Percentiles rank a stretch among this genome's conserved stretches.
Conservation (phyloP, 371 early-diverging fungal genomes). For the Zychaea mexicana region DNA sequence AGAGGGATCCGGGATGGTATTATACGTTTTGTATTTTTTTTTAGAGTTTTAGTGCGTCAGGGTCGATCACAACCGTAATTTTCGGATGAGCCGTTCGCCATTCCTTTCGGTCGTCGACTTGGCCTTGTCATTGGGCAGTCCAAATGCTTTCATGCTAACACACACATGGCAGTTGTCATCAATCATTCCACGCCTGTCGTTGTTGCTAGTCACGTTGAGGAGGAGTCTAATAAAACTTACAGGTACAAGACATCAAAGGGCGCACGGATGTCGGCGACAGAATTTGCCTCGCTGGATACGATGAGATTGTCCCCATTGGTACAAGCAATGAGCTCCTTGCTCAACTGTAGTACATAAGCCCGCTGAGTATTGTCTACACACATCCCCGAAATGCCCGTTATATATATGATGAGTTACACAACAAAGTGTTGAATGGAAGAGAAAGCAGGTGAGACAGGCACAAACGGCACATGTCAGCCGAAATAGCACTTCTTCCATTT, state of each 20-base stretch:
- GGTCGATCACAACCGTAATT: background rate
- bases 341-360: conserved; percentile 26
- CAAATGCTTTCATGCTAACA: conserved; percentile 35
- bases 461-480: no score
- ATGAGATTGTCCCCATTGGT: conserved; percentile 25
- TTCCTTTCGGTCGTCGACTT: conserved; percentile 30
- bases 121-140: conserved; percentile 41
- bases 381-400: no score
- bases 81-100: conserved; percentile 22
- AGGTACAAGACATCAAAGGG: conserved; percentile 35
- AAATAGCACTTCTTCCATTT: no score
- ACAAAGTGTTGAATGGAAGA: background rate
- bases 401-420: background rate
- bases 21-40: no score
- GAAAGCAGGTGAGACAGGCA: background rate
- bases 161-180: background rate
- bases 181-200: background rate
- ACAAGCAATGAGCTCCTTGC: conserved; percentile 25
- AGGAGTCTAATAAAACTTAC: conserved; percentile 34
- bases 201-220: background rate
- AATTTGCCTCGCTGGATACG: conserved; percentile 34
- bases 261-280: conserved; percentile 31
- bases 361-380: conserved; percentile 33
- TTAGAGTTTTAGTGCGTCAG: no score
- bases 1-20: no score